Percentiles rank a stretch among this genome's conserved stretches.
phyloP scores from a whole-genome alignment of 176 grass and related monocot genomes.

The Lolium perenne region DNA sequence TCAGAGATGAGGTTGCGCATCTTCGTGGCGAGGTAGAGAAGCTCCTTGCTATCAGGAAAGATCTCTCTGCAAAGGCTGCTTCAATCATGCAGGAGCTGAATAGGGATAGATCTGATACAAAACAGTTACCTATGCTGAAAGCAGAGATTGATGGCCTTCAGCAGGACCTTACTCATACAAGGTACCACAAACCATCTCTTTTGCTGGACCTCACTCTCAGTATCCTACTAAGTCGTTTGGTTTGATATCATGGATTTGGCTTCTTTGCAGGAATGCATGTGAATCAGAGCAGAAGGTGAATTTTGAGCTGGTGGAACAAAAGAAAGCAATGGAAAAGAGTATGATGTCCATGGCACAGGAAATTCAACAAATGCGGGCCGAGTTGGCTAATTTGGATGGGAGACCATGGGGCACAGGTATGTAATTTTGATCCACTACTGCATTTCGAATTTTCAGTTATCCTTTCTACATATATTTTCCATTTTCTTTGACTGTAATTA shows the following conservation, averaged over 20 bases:
- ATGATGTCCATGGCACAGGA: slow-evolving; percentile 73
- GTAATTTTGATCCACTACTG: neutral
- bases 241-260: slow-evolving; percentile 31
- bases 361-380: slow-evolving; percentile 61
- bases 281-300: slow-evolving; percentile 67
- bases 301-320: slow-evolving; percentile 76
- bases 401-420: slow-evolving; percentile 60
- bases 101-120: slow-evolving; percentile 55
- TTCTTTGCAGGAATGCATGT: slow-evolving; percentile 51
- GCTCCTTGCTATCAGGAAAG: slow-evolving; percentile 52
- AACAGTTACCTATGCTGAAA: slow-evolving; percentile 60
- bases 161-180: slow-evolving; percentile 57
- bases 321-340: slow-evolving; percentile 76
- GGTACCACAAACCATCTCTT: slow-evolving; percentile 44
- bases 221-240: neutral
- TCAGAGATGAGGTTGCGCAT: slow-evolving; percentile 59
- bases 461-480: neutral
- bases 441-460: slow-evolving; percentile 13
- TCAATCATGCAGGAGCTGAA: slow-evolving; percentile 58
- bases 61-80: slow-evolving; percentile 63
- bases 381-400: slow-evolving; percentile 57
- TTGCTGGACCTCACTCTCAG: slow-evolving; percentile 32
- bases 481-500: slow-evolving; percentile 16
- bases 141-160: slow-evolving; percentile 57
- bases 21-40: slow-evolving; percentile 66